Conservation (phyloP, 1,284 basidiomycete genomes). For the Tremellales sp. region DNA sequence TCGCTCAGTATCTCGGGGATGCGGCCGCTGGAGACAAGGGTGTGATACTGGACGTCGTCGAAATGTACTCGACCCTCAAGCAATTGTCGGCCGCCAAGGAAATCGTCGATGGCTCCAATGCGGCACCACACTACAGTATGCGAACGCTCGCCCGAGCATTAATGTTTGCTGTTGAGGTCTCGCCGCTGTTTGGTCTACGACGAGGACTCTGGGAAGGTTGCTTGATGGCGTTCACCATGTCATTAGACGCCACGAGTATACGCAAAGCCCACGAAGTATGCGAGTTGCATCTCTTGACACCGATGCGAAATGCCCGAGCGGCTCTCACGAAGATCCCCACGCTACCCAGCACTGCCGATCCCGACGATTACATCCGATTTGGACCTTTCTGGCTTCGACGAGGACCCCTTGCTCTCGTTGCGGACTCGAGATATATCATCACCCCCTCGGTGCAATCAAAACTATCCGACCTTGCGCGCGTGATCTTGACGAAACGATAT, state of each 20-base stretch:
- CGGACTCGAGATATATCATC: slow-evolving; percentile 78
- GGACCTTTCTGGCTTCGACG: slow-evolving; percentile 87
- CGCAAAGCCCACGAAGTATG: slow-evolving; percentile 66
- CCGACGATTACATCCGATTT: slow-evolving; percentile 71
- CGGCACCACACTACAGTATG: slow-evolving; percentile 96
- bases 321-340: slow-evolving; percentile 66
- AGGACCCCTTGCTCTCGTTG: slow-evolving; percentile 57
- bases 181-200: slow-evolving; percentile 71
- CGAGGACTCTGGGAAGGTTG: slow-evolving; percentile 94
- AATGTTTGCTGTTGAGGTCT: slow-evolving; percentile 82
- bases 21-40: slow-evolving; percentile 78
- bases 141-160: slow-evolving; percentile 89
- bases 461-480: slow-evolving; percentile 85
- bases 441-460: slow-evolving; percentile 97
- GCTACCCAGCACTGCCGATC: slow-evolving; percentile 53
- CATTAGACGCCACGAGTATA: slow-evolving; percentile 73
- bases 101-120: slow-evolving; percentile 91
- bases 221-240: slow-evolving; percentile 97
- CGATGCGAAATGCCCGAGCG: slow-evolving; percentile 75
- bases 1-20: slow-evolving; percentile 85
- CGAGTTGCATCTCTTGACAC: slow-evolving; percentile 73
- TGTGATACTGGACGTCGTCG: slow-evolving; percentile 85
- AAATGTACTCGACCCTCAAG: slow-evolving; percentile 84
- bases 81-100: slow-evolving; percentile 71
- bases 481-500: slow-evolving; percentile 81